These are phyloP conservation scores for Discostella pseudostelligera DNA, from an alignment of 108 stramenopile genomes.

Conservation along the genomic window DNA sequence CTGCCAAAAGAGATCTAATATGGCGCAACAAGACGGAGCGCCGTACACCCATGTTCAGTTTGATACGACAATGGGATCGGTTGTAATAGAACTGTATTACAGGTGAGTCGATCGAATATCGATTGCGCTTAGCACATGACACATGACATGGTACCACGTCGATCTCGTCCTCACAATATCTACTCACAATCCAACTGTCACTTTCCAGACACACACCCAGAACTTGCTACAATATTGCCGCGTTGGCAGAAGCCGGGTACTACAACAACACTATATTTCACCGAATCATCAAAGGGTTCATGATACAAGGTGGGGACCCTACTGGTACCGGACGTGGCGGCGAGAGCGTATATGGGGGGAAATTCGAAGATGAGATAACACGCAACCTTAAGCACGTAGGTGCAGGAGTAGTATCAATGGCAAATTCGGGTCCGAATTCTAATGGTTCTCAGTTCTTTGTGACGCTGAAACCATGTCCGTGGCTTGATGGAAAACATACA, in stretches of 20 bases:
- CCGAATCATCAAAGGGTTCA: conserved; percentile 92
- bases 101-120: conserved; percentile 25
- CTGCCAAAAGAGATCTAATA: no score
- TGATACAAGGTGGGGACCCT: conserved; percentile 96
- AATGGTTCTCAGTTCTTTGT: conserved; percentile 96
- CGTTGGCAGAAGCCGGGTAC: conserved; percentile 87
- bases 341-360: conserved; percentile 84
- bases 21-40: background rate
- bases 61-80: conserved; percentile 73
- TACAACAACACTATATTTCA: conserved; percentile 95
- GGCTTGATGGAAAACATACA: conserved; percentile 91
- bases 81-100: conserved; percentile 81
- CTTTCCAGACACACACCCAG: conserved; percentile 61
- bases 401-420: conserved; percentile 91
- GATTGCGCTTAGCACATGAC: background rate
- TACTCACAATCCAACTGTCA: background rate
- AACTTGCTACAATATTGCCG: conserved; percentile 83
- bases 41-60: conserved; percentile 79
- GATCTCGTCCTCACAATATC: background rate
- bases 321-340: conserved; percentile 88
- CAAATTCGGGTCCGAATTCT: conserved; percentile 93
- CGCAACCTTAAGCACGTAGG: conserved; percentile 80
- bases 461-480: conserved; percentile 83
- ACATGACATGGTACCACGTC: background rate
- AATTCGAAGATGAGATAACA: conserved; percentile 93